Base-by-base conservation (phyloP, 139 green algal genomes). In the Tetraselmis chui region DNA sequence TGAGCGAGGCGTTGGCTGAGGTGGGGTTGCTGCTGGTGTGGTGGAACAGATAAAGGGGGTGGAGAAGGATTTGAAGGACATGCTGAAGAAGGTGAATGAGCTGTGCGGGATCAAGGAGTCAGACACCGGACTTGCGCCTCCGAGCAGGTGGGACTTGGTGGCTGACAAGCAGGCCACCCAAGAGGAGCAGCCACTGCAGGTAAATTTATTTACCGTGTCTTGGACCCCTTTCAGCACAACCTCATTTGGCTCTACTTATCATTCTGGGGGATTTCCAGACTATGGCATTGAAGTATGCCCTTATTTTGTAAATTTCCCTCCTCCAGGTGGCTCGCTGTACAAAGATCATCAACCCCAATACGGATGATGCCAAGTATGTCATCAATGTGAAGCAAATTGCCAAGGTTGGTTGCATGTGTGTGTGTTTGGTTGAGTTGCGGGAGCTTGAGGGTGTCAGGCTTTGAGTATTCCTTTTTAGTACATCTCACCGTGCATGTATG, bases 371-470 rank as follows among this genome's bases (percentile, higher is more conserved):
- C n/a, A 98, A 99, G 87, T 99, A 99, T 79, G 90, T 99, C 78
- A 99, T 99, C 89, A 99, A 99, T 86, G 96, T 99, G n/a, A 99
- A 99, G 90, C 97, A 99, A 88, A 99, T 99, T 80, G 97, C 97
- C 28, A 99, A 99, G 91, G 91, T 89, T 31, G 31, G 76, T 26
- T 67, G 22, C n/a, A 81, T 58, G 77, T 58, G 28, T 76, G 78
- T 27, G 23, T 80, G 76, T 28, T 24, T 18, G 30, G 27, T 59
- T 25, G 2, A n/a, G n/a, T n/a, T n/a, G n/a, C n/a, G n/a, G n/a
- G n/a, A n/a, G n/a, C n/a, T n/a, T n/a, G n/a, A n/a, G n/a, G n/a
- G n/a, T n/a, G n/a, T n/a, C n/a, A n/a, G n/a, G n/a, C n/a, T n/a
- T n/a, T n/a, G 1, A 5, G 78, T 22, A 77, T 27, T 75, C 1